phyloP scores from a whole-genome alignment of 345 rosid genomes.

The Kernera saxatilis region DNA sequence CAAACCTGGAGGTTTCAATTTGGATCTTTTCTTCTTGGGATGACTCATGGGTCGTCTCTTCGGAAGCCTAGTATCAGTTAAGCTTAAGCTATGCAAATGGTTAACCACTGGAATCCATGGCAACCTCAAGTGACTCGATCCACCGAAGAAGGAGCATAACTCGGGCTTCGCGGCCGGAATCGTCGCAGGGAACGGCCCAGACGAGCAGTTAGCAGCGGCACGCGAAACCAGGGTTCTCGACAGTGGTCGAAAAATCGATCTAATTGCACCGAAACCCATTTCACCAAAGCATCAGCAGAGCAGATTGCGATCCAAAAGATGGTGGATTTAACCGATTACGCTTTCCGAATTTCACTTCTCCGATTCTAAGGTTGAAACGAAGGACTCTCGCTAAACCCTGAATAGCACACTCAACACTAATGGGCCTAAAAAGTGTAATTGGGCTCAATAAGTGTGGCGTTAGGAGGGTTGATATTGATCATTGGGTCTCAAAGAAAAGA shows the following conservation, averaged over 20 bases:
- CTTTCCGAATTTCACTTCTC: not conserved
- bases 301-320: constrained; percentile 2
- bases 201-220: constrained; percentile 6
- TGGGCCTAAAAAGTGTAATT: too few species aligned
- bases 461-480: too few species aligned
- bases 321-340: constrained; percentile 2
- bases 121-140: constrained; percentile 14
- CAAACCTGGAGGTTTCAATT: constrained; percentile 71
- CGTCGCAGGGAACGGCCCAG: constrained; percentile 23
- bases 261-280: constrained; percentile 54
- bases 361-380: not conserved
- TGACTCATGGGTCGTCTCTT: constrained; percentile 75
- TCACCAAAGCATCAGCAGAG: constrained; percentile 28
- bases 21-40: constrained; percentile 68
- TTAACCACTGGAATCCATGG: constrained; percentile 39
- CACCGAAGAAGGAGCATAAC: constrained; percentile 17
- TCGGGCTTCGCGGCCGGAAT: constrained; percentile 19
- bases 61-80: constrained; percentile 63
- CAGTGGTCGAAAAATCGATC: constrained; percentile 42
- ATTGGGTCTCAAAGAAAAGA: too few species aligned
- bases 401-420: not conserved
- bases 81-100: constrained; percentile 47
- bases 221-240: constrained; percentile 43
- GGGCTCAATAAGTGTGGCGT: too few species aligned
- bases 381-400: constrained; percentile 25